Percentiles rank a stretch among this genome's conserved stretches.
Evolutionary conservation across 306 rosid genomes (phyloP).

Genomic region (Cucurbita moschata): DNA sequence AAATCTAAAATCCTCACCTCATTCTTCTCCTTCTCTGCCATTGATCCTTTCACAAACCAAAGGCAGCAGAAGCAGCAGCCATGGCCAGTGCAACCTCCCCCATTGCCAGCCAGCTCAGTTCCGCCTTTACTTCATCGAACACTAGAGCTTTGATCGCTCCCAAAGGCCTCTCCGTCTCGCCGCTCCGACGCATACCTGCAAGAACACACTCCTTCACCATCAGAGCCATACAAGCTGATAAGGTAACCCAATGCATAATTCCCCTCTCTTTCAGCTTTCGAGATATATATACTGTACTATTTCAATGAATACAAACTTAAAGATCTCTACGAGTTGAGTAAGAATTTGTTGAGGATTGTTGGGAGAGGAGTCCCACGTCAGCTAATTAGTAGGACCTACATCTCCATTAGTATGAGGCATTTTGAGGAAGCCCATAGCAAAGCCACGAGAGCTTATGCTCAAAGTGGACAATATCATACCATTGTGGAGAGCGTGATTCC

Average conservation of each 20-base stretch:
- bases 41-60: not conserved
- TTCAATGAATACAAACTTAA: not conserved
- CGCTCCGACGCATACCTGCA: constrained; percentile 23
- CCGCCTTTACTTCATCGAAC: constrained; percentile 49
- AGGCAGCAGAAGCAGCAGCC: constrained; percentile 4
- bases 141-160: constrained; percentile 44
- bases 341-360: too few relatives aligned
- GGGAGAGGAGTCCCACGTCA: too few relatives aligned
- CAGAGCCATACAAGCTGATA: constrained; percentile 67
- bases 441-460: too few relatives aligned
- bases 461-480: too few relatives aligned
- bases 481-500: too few relatives aligned
- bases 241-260: constrained; percentile 26
- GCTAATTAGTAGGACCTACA: too few relatives aligned
- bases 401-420: too few relatives aligned
- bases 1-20: constrained; percentile 9
- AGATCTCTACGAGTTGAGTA: not conserved
- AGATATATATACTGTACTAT: not conserved
- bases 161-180: constrained; percentile 52
- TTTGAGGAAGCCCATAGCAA: too few relatives aligned
- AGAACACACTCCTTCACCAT: constrained; percentile 42
- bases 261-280: not conserved
- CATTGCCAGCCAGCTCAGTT: constrained; percentile 80
- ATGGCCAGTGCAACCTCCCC: constrained; percentile 70
- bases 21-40: constrained; percentile 7